phyloP scores from a whole-genome alignment of 1,284 basidiomycete genomes.

The Ustilago esculenta region DNA sequence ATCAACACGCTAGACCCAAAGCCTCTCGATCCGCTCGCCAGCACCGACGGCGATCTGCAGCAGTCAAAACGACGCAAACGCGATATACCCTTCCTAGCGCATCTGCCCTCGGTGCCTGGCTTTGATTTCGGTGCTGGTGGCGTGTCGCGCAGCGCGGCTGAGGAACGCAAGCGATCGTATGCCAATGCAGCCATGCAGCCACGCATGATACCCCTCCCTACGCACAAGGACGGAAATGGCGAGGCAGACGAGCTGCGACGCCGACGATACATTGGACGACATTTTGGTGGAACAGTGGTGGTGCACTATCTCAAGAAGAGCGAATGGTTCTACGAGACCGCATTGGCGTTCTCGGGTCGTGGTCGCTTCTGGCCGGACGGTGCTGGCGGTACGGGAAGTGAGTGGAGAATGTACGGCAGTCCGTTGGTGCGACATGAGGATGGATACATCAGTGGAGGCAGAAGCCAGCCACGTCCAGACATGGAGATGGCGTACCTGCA shows the following conservation, averaged over 20 bases:
- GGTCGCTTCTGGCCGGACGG: constrained; percentile 71
- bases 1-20: constrained; percentile 66
- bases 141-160: constrained; percentile 36
- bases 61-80: constrained; percentile 14
- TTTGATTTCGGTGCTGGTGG: constrained; percentile 46
- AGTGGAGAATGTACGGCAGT: constrained; percentile 61
- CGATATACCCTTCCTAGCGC: constrained; percentile 68
- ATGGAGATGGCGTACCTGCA: constrained; percentile 51
- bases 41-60: constrained; percentile 6
- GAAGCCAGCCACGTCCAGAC: constrained; percentile 51
- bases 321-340: constrained; percentile 95
- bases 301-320: constrained; percentile 97
- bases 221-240: constrained; percentile 54
- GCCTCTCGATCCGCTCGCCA: constrained; percentile 5
- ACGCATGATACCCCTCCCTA: constrained; percentile 50
- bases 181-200: constrained; percentile 31
- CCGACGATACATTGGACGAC: constrained; percentile 60
- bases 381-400: constrained; percentile 52
- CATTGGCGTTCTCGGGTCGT: constrained; percentile 82
- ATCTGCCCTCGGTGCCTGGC: constrained; percentile 54
- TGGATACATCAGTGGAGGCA: constrained; percentile 47
- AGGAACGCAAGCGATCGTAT: constrained; percentile 36
- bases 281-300: constrained; percentile 84
- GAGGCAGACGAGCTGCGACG: constrained; percentile 72
- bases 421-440: constrained; percentile 55